Evolutionary conservation across 1,284 basidiomycete species (phyloP), one percentile per base, ranked within the genome.

Genomic region (Jaminaea rosea): DNA sequence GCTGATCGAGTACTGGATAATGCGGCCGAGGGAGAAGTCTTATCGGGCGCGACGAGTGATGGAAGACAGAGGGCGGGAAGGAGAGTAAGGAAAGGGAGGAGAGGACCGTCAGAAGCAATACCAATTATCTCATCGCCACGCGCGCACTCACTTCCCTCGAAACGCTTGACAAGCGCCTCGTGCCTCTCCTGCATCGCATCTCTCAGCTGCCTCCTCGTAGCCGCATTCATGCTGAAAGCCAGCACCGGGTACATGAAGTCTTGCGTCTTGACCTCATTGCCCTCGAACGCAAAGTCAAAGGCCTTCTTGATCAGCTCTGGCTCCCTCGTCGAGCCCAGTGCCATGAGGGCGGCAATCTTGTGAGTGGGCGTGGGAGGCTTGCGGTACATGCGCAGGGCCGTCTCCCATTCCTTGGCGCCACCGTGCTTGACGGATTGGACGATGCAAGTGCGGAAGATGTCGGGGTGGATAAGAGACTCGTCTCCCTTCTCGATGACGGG

Each of bases 401-500:
- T 42, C 26, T 69, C 60, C 73, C 85, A 94, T 74, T 93, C 90
- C 45, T 78, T 78, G 45, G 78, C 78, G 15, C 87, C 88, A 47
- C 90, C 90, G 67, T 84, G 77, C 67, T 80, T 80, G 50, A 87
- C 84, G 44, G 82, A 83, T 11, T 60, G 56, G 5, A 47, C 41
- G 34, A 66, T 62, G 19, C 63, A 56, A 36, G 62, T 62, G 32
- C 62, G 58, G 9, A 68, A 46, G 48, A 72, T 53, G 51, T 77
- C 76, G 7, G 69, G 67, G 49, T 89, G 87, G 60, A 97, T 89
- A 50, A 76, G 79, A 4, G 84, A 84, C 61, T 87, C 84, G 65
- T 94, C 87, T 13, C 82, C 82, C 23, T 82, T 85, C 60, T 82
- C 79, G 59, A 86, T 75, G 73, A 84, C 87, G 31, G 82, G 77